Conservation (phyloP, 1,284 basidiomycete species). For the Cronartium quercuum region DNA sequence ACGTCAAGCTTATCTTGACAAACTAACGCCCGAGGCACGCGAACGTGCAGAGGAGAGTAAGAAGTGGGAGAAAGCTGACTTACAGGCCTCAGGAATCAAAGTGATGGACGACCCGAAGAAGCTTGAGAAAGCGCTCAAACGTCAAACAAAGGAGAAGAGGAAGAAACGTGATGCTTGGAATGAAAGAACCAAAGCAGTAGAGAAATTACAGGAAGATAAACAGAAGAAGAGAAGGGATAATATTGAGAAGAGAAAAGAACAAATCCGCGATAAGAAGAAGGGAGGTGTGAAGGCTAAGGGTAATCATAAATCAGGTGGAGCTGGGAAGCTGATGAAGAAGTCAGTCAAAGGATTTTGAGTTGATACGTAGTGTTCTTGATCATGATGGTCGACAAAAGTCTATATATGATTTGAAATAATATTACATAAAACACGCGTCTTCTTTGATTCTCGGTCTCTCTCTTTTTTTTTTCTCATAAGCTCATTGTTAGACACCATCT, state of each 20-base stretch:
- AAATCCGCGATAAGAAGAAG: constrained; percentile 22
- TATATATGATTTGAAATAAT: background rate
- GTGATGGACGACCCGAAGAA: constrained; percentile 36
- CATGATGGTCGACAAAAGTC: background rate
- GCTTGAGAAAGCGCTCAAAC: constrained; percentile 15
- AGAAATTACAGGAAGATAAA: constrained; percentile 26
- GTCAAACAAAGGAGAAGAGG: constrained; percentile 32
- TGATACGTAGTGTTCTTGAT: background rate
- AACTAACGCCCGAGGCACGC: constrained; percentile 30
- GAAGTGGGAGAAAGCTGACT: constrained; percentile 34
- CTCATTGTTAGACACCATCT: no score
- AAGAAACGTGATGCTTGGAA: constrained; percentile 31
- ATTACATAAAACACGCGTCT: no score
- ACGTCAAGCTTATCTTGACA: constrained; percentile 18
- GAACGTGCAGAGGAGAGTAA: constrained; percentile 31
- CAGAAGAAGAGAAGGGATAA: constrained; percentile 32
- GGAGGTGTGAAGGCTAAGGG: constrained; percentile 28
- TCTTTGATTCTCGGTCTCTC: no score
- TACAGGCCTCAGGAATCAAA: constrained; percentile 25
- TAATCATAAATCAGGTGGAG: background rate
- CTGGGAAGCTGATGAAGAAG: background rate
- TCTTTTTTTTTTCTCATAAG: no score
- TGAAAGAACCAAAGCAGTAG: constrained; percentile 27
- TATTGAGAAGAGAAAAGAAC: constrained; percentile 28
- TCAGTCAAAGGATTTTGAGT: constrained; percentile 1